Evolutionary conservation across 495 filamentous ascomycete genomes (phyloP).

Genomic region (Penicillium cinerascens): DNA sequence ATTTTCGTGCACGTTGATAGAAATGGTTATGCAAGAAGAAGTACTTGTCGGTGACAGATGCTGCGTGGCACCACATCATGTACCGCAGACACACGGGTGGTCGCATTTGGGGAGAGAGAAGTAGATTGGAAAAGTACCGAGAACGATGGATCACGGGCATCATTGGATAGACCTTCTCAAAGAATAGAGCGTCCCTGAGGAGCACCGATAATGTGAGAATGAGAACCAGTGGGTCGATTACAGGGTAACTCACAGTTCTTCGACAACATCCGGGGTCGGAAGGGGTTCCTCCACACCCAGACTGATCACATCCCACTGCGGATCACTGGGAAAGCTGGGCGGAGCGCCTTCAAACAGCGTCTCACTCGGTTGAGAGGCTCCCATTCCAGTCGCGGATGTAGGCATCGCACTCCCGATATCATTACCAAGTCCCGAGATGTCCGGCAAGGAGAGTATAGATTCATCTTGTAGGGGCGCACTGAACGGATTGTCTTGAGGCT

Average conservation of each 20-base stretch:
- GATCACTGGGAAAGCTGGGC: conserved; percentile 36
- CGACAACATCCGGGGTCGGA: conserved; percentile 80
- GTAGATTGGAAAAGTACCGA: conserved; percentile 79
- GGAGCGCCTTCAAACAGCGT: conserved; percentile 16
- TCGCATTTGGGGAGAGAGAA: conserved; percentile 76
- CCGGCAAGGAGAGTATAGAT: conserved; percentile 20
- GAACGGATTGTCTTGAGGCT: conserved; percentile 24
- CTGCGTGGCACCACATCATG: conserved; percentile 88
- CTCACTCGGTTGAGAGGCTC: conserved; percentile 21
- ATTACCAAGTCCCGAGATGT: conserved; percentile 23
- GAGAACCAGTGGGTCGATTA: neutral
- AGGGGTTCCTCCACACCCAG: conserved; percentile 90
- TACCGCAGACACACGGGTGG: conserved; percentile 89
- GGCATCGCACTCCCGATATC: conserved; percentile 20
- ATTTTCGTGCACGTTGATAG: conserved; percentile 84
- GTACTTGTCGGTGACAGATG: conserved; percentile 78
- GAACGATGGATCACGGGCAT: conserved; percentile 85
- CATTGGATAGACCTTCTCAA: conserved; percentile 83
- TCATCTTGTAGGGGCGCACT: conserved; percentile 24
- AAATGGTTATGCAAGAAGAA: conserved; percentile 72
- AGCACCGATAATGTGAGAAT: conserved; percentile 9
- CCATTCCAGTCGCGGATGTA: conserved; percentile 23
- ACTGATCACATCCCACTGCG: conserved; percentile 90
- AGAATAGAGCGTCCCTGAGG: conserved; percentile 75
- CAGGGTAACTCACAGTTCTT: conserved; percentile 68